A percentile compares a stretch with the other conserved stretches of the same genome.
These are phyloP conservation scores for Lyophyllum decastes DNA, from an alignment of 768 basidiomycete genomes.

Conservation along the genomic window DNA sequence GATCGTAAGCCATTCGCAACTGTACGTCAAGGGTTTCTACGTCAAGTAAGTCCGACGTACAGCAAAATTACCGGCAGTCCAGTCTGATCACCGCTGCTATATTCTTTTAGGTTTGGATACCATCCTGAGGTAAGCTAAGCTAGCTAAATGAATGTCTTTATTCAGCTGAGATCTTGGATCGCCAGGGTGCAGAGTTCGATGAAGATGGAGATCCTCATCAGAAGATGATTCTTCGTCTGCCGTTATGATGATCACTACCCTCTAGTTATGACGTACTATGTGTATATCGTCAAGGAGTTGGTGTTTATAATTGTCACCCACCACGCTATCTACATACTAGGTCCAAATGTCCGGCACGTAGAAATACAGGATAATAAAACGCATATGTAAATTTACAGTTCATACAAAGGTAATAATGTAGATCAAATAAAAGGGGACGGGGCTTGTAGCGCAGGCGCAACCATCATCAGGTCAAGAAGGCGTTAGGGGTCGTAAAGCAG, in stretches of 20 bases:
- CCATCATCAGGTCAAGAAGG: constrained; percentile 26
- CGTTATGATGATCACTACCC: constrained; percentile 24
- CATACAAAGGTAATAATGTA: constrained; percentile 32
- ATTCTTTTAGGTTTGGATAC: constrained; percentile 64
- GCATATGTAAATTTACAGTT: constrained; percentile 28
- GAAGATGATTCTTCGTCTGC: constrained; percentile 68
- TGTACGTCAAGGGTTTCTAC: constrained; percentile 74
- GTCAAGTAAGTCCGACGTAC: constrained; percentile 54
- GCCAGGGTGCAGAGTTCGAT: constrained; percentile 72
- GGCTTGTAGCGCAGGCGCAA: constrained; percentile 8
- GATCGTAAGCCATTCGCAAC: constrained; percentile 70
- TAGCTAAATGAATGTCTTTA: constrained; percentile 17
- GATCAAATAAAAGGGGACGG: constrained; percentile 8
- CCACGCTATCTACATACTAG: background rate
- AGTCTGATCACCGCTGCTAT: constrained; percentile 18
- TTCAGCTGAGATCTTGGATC: constrained; percentile 27
- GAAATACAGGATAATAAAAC: constrained; percentile 31
- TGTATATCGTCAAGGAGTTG: background rate
- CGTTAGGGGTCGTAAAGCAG: constrained; percentile 31
- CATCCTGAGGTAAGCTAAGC: constrained; percentile 53
- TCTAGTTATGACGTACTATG: background rate
- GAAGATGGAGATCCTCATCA: constrained; percentile 88
- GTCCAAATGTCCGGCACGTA: constrained; percentile 26
- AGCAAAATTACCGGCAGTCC: constrained; percentile 8
- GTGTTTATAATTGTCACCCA: constrained; percentile 2